Evolutionary conservation across 164 flowering plant genomes (phyloP).

Genomic region (Macadamia integrifolia): DNA sequence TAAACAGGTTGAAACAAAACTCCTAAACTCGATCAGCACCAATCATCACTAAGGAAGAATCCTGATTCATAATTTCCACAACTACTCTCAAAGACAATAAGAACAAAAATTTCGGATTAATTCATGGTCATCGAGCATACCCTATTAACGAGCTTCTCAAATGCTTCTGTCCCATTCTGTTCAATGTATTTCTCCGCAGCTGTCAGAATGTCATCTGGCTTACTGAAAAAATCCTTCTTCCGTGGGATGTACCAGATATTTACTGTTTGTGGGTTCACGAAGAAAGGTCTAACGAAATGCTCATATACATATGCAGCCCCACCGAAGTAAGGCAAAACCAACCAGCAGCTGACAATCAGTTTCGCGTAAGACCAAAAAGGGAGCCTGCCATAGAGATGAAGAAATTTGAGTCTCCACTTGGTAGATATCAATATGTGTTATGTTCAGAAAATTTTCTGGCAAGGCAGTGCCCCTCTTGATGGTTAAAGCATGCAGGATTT

Average conservation of each 20-base stretch:
- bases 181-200: conserved; percentile 80
- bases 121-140: conserved; percentile 16
- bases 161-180: conserved; percentile 75
- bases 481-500: no score
- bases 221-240: conserved; percentile 48
- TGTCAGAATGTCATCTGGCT: conserved; percentile 54
- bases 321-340: conserved; percentile 81
- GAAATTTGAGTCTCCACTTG: not conserved
- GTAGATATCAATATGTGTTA: not conserved
- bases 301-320: conserved; percentile 85
- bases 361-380: conserved; percentile 74
- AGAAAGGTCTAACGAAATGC: conserved; percentile 65
- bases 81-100: no score
- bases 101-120: not conserved
- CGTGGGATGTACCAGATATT: conserved; percentile 63
- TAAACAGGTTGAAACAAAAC: no score
- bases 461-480: no score
- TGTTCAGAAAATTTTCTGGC: not conserved
- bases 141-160: conserved; percentile 59
- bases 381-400: conserved; percentile 32
- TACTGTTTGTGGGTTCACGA: conserved; percentile 45
- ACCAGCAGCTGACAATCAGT: conserved; percentile 67
- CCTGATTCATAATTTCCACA: not conserved
- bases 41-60: not conserved
- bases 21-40: not conserved